phyloP scores from a whole-genome alignment of 2,329 filamentous ascomycete species.

The Pyricularia pennisetigena region DNA sequence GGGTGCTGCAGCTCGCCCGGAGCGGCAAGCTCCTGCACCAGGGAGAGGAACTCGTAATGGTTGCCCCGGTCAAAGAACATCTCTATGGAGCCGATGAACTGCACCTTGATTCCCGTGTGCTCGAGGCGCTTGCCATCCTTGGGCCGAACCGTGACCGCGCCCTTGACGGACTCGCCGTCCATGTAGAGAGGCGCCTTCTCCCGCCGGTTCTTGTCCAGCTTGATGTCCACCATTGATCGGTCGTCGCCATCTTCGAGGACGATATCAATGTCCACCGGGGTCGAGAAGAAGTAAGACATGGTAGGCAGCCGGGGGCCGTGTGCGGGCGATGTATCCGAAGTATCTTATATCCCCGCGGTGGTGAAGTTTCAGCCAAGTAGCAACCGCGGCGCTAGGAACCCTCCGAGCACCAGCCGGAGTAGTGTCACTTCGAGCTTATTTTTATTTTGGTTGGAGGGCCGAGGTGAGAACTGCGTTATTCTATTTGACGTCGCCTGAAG shows the following conservation, averaged over 20 bases:
- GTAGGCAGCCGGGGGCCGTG: not conserved
- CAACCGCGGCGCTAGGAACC: not conserved
- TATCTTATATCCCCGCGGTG: not conserved
- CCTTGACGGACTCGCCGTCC: constrained; percentile 97
- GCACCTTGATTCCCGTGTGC: constrained; percentile 98
- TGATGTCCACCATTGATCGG: constrained; percentile 90
- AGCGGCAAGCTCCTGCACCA: constrained; percentile 92
- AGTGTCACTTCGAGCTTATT: not conserved
- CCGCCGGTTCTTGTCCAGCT: constrained; percentile 94
- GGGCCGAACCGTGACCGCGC: constrained; percentile 84
- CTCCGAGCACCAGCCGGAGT: not conserved
- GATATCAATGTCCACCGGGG: constrained; percentile 96
- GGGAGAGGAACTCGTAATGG: constrained; percentile 96
- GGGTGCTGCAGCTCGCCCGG: constrained; percentile 97
- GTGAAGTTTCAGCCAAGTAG: not conserved
- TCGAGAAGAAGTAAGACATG: constrained; percentile 98
- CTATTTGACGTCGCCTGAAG: not conserved
- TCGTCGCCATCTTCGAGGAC: constrained; percentile 94
- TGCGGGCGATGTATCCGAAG: not conserved
- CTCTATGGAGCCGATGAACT: constrained; percentile 98
- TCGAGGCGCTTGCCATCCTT: constrained; percentile 98
- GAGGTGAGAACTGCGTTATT: not conserved
- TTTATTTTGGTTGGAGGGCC: not conserved
- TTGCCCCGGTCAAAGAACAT: constrained; percentile 99
- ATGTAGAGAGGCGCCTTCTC: constrained; percentile 96